These are phyloP conservation scores for Parathielavia hyrcaniae DNA, from an alignment of 495 filamentous ascomycete species.

Conservation along the genomic window DNA sequence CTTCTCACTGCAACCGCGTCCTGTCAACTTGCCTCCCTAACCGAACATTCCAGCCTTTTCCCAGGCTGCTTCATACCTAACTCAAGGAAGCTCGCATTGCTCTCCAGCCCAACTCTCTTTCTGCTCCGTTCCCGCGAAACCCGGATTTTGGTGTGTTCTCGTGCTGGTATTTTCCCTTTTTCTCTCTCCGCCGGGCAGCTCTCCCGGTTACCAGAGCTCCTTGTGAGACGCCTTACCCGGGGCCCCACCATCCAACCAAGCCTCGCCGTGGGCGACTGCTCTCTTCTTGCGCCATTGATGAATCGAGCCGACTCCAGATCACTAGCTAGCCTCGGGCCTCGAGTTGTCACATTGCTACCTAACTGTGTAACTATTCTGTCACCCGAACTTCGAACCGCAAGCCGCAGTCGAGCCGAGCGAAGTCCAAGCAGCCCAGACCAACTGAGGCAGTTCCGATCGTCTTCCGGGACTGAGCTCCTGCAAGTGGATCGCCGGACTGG, in stretches of 20 bases:
- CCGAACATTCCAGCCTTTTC: conserved; percentile 1
- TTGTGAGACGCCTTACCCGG: neutral
- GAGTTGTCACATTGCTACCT: neutral
- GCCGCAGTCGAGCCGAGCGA: neutral
- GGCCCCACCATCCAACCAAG: conserved; percentile 4
- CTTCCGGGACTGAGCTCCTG: neutral
- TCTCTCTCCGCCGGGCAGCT: too few species aligned
- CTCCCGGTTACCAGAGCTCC: too few species aligned
- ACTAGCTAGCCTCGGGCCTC: neutral
- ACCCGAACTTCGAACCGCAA: neutral
- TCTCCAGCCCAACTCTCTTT: neutral
- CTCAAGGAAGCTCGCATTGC: neutral
- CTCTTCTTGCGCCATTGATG: neutral
- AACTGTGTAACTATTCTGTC: neutral
- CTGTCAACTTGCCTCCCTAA: neutral
- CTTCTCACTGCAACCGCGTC: neutral
- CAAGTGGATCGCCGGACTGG: too few species aligned
- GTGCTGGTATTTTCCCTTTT: neutral
- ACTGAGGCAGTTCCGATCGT: neutral
- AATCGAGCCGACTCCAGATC: neutral
- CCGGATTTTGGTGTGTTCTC: neutral
- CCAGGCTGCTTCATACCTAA: neutral
- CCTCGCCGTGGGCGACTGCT: neutral
- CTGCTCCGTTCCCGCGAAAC: neutral
- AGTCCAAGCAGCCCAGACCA: neutral